Conservation (phyloP, 345 rosid species). For the Aquilaria sinensis region DNA sequence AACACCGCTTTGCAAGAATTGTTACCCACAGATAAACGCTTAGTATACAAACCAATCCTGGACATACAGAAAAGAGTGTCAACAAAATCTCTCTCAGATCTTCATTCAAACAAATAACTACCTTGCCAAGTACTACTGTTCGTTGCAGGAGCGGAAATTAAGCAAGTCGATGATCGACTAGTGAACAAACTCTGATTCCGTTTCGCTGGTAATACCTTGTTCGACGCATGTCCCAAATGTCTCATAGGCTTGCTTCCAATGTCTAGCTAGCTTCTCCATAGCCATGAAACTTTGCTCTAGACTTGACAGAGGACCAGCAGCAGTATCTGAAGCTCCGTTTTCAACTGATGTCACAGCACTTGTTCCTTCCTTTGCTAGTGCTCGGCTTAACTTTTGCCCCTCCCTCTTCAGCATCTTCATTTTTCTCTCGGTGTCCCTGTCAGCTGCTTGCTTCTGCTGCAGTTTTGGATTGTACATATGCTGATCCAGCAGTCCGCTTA, state of each 20-base stretch:
- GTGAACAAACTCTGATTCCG: background rate
- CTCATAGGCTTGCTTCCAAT: slow-evolving; percentile 20
- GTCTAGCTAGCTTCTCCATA: slow-evolving; percentile 33
- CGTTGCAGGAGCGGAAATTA: too few relatives aligned
- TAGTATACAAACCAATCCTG: too few relatives aligned
- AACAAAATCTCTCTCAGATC: too few relatives aligned
- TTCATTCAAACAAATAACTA: too few relatives aligned
- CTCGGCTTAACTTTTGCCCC: slow-evolving; percentile 23
- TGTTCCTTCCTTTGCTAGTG: slow-evolving; percentile 5
- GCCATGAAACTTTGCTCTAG: slow-evolving; percentile 31
- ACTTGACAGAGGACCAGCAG: slow-evolving; percentile 20
- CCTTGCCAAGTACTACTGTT: too few relatives aligned
- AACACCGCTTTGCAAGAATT: too few relatives aligned
- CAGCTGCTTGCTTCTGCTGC: slow-evolving; percentile 27
- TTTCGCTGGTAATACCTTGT: slow-evolving; percentile 7
- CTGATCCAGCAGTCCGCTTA: slow-evolving; percentile 8
- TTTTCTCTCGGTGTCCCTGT: slow-evolving; percentile 36
- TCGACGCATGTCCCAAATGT: slow-evolving; percentile 23
- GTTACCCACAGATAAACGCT: too few relatives aligned
- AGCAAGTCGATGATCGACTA: too few relatives aligned
- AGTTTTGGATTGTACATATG: slow-evolving; percentile 3
- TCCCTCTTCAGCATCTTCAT: slow-evolving; percentile 35
- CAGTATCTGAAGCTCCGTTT: slow-evolving; percentile 10
- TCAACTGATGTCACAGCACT: slow-evolving; percentile 20
- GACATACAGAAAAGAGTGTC: too few relatives aligned